phyloP scores from a whole-genome alignment of 495 filamentous ascomycete species.

The Pseudoneurospora amorphoporcata region DNA sequence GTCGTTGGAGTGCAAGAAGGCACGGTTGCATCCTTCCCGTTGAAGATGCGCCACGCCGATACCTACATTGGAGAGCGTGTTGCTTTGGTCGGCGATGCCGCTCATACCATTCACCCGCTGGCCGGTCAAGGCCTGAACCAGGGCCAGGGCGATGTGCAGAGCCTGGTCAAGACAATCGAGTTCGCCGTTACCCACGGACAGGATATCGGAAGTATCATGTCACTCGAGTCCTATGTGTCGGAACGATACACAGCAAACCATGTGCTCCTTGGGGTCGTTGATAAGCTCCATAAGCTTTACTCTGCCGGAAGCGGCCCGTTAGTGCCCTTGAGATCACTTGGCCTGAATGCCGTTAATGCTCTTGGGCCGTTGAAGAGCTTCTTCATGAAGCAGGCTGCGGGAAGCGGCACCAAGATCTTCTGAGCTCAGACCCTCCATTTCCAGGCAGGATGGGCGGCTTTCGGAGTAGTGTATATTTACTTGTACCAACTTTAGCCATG shows the following conservation, averaged over 20 bases:
- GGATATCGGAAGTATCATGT: conserved; percentile 66
- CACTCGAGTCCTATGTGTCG: conserved; percentile 65
- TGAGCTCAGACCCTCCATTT: conserved; percentile 7
- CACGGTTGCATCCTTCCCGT: conserved; percentile 80
- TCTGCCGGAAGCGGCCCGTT: conserved; percentile 63
- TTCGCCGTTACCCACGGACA: conserved; percentile 67
- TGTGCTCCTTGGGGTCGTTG: conserved; percentile 75
- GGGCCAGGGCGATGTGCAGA: conserved; percentile 76
- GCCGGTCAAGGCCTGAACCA: conserved; percentile 94
- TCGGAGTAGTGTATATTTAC: neutral
- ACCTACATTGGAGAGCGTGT: conserved; percentile 83
- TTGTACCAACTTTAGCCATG: neutral
- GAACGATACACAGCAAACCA: conserved; percentile 78
- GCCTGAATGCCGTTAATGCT: conserved; percentile 67
- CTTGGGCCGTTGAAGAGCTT: conserved; percentile 70
- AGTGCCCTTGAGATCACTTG: conserved; percentile 64
- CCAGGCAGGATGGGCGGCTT: neutral
- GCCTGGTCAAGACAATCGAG: conserved; percentile 60
- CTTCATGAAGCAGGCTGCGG: conserved; percentile 85
- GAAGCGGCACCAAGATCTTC: conserved; percentile 39
- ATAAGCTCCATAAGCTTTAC: conserved; percentile 92
- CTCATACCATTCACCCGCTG: conserved; percentile 88
- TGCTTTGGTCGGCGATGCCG: conserved; percentile 86
- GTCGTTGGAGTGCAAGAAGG: conserved; percentile 63
- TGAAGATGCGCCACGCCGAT: conserved; percentile 82